phyloP scores from a whole-genome alignment of 768 basidiomycete species.

The Fomitopsis serialis region DNA sequence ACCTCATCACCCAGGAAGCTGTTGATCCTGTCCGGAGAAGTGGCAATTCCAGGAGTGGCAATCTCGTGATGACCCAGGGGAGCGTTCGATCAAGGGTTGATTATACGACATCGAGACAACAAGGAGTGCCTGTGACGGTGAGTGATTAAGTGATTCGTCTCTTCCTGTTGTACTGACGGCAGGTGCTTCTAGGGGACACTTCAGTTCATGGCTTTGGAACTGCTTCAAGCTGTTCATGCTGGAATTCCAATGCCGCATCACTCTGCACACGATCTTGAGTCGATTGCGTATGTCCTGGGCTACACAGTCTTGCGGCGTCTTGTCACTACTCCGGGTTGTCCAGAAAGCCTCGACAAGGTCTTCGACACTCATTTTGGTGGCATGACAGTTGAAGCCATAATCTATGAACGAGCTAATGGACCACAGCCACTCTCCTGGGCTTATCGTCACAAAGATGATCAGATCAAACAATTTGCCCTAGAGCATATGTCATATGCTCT shows the following conservation, averaged over 20 bases:
- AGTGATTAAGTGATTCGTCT: neutral
- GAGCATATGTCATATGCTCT: no score
- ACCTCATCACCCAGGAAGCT: no score
- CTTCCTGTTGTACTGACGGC: no score
- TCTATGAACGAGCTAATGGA: no score
- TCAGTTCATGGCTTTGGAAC: slow-evolving; percentile 19
- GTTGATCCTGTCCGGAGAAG: slow-evolving; percentile 22
- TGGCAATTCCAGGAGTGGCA: neutral
- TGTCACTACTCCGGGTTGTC: no score
- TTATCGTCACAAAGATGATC: no score
- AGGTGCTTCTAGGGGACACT: slow-evolving; percentile 18
- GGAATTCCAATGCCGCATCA: neutral
- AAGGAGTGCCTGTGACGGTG: slow-evolving; percentile 1
- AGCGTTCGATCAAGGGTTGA: slow-evolving; percentile 1
- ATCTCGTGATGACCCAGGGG: neutral
- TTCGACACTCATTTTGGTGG: no score
- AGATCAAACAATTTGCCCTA: no score
- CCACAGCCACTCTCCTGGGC: no score
- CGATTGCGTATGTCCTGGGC: slow-evolving; percentile 9
- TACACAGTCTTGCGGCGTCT: slow-evolving; percentile 1
- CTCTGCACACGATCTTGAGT: slow-evolving; percentile 12
- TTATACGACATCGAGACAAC: neutral
- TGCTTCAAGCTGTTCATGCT: neutral
- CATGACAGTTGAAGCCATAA: no score
- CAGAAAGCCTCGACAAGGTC: no score